Evolutionary conservation across 257 asterid species (phyloP), one percentile per base, ranked within the genome.

Genomic region (Ligustrum vulgare): DNA sequence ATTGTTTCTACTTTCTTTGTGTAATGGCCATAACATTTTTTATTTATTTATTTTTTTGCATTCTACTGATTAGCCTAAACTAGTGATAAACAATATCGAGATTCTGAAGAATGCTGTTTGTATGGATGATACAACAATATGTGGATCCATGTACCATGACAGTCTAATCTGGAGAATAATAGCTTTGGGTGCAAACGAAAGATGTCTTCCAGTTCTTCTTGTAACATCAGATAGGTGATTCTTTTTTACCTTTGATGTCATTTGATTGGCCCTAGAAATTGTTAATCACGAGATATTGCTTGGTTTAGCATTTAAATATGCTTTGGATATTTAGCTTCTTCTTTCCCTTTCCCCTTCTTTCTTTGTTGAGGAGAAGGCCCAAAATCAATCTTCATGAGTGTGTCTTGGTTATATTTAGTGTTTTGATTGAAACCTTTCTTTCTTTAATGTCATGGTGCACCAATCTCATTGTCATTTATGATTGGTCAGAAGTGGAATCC

Each of bases 11-110:
- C 16, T 11, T 56, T 70, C 37, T 65, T 8, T n/a, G 67, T 74
- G 72, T 72, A 10, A 70, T 67, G 12, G 54, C 62, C 76, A 34
- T 62, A n/a, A 45, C 54, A 28, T 28, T 28, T 25, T 25, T 47
- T 58, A 23, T 22, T 67, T 67, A 77, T 83, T 82, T 73, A 67
- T 76, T 80, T 25, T 49, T 60, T 45, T 72, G 13, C 34, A 35
- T 76, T 64, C 79, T 72, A 78, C 86, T 79, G 78, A 82, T 86
- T 84, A 94, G 99, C 98, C 99, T 16, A 94, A 94, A 87, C 86
- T 94, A 87, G 98, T 94, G 86, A 87, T 94, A 75, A 94, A 94
- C 93, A 94, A 94, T 80, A 91, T 94, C 72, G 99, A 94, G 82
- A 81, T 94, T 76, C 80, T 94, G 82, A 94, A 92, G 94, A 76